phyloP scores from a whole-genome alignment of 805 yeast species.

The Schizosaccharomyces japonicus region DNA sequence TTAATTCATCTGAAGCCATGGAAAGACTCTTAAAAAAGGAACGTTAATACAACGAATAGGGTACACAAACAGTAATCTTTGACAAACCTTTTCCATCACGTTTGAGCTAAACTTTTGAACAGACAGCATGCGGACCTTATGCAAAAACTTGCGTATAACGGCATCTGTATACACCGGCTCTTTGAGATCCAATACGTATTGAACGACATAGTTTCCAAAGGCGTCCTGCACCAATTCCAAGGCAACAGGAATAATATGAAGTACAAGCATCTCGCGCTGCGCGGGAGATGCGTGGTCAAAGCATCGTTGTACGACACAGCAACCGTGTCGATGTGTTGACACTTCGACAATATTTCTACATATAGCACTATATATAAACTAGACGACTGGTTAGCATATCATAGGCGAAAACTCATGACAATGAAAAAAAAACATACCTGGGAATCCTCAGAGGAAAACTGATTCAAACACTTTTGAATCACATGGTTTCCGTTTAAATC shows the following conservation, averaged over 20 bases:
- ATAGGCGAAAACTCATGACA: no score
- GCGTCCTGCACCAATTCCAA: constrained; percentile 64
- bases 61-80: not conserved
- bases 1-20: constrained; percentile 14
- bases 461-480: constrained; percentile 72
- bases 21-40: constrained; percentile 25
- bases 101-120: constrained; percentile 80
- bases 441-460: constrained; percentile 13
- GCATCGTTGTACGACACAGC: constrained; percentile 89
- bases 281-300: constrained; percentile 59
- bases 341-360: constrained; percentile 47
- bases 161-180: constrained; percentile 10
- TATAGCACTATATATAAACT: constrained; percentile 78
- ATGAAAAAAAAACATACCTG: constrained; percentile 20
- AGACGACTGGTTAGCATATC: no score
- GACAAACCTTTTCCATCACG: constrained; percentile 50
- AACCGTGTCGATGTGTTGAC: constrained; percentile 90
- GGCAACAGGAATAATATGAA: constrained; percentile 44
- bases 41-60: not conserved
- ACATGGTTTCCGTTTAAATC: constrained; percentile 95
- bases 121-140: constrained; percentile 33
- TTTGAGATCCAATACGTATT: constrained; percentile 60
- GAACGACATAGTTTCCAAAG: constrained; percentile 91
- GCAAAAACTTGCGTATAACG: constrained; percentile 25
- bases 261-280: constrained; percentile 46